phyloP scores from a whole-genome alignment of 768 basidiomycete genomes.

The Amanita pseudoporphyria region DNA sequence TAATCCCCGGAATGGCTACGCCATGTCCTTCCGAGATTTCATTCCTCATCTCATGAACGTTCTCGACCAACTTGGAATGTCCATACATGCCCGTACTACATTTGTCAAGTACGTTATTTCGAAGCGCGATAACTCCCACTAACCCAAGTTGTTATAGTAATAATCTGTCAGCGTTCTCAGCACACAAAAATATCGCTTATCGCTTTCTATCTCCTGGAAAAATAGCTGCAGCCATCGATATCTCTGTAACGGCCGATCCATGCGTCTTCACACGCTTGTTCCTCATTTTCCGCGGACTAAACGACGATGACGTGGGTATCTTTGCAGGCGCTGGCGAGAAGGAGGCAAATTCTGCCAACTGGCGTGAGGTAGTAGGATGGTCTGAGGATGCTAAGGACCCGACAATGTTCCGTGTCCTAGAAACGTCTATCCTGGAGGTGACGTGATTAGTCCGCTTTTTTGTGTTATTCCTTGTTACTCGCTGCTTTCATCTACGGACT shows the following conservation, averaged over 20 bases:
- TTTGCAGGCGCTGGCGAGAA: constrained; percentile 80
- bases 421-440: constrained; percentile 72
- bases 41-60: constrained; percentile 73
- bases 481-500: too few relatives aligned
- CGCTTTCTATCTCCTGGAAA: constrained; percentile 75
- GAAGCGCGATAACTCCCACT: not conserved
- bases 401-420: constrained; percentile 66
- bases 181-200: constrained; percentile 83
- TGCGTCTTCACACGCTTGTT: constrained; percentile 80
- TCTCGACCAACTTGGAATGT: constrained; percentile 80
- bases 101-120: constrained; percentile 60
- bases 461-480: not conserved
- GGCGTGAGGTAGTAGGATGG: constrained; percentile 76
- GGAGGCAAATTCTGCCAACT: constrained; percentile 73
- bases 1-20: constrained; percentile 74
- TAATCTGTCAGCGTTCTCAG: constrained; percentile 63
- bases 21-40: constrained; percentile 76
- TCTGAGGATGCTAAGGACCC: constrained; percentile 72
- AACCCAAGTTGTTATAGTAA: constrained; percentile 35
- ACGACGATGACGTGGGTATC: constrained; percentile 66
- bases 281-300: constrained; percentile 76
- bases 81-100: constrained; percentile 69
- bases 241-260: constrained; percentile 71
- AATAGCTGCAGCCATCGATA: constrained; percentile 81
- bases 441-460: constrained; percentile 19